Evolutionary conservation across 768 basidiomycete species (phyloP).

Genomic region (Lactifluus subvellereus): DNA sequence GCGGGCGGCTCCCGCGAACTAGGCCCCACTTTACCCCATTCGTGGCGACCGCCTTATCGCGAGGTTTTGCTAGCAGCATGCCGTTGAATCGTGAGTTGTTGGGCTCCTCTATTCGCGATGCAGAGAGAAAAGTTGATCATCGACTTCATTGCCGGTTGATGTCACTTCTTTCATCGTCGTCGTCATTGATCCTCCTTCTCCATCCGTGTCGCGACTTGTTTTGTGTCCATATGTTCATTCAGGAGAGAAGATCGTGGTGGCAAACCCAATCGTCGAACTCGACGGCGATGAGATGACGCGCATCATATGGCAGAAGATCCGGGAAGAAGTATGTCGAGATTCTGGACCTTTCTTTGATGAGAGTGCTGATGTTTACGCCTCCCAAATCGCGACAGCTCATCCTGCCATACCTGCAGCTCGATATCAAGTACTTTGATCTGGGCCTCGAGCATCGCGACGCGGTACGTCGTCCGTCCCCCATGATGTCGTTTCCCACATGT

Average conservation of each 20-base stretch:
- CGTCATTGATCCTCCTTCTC: not conserved
- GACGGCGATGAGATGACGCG: constrained; percentile 99
- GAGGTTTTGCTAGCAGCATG: constrained; percentile 20
- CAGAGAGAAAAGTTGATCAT: not conserved
- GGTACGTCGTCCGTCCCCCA: constrained; percentile 37
- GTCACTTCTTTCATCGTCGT: not conserved
- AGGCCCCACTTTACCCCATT: constrained; percentile 4
- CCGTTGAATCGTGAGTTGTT: constrained; percentile 19
- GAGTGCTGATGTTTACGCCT: not conserved
- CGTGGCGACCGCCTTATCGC: not conserved
- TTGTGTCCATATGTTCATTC: not conserved
- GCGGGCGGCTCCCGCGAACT: constrained; percentile 13
- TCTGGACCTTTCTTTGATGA: not conserved
- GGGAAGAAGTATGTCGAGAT: constrained; percentile 73
- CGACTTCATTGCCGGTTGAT: not conserved
- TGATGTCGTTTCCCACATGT: not conserved
- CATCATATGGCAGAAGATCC: constrained; percentile 98
- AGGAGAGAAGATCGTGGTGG: constrained; percentile 62
- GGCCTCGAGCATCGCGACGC: constrained; percentile 90
- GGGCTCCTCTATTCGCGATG: not conserved
- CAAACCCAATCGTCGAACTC: constrained; percentile 89
- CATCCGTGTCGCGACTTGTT: not conserved
- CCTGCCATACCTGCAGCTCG: constrained; percentile 87
- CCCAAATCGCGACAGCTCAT: constrained; percentile 59
- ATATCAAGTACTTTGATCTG: constrained; percentile 99